Evolutionary conservation across 257 asterid genomes (phyloP).

Genomic region (Anisodus tanguticus): DNA sequence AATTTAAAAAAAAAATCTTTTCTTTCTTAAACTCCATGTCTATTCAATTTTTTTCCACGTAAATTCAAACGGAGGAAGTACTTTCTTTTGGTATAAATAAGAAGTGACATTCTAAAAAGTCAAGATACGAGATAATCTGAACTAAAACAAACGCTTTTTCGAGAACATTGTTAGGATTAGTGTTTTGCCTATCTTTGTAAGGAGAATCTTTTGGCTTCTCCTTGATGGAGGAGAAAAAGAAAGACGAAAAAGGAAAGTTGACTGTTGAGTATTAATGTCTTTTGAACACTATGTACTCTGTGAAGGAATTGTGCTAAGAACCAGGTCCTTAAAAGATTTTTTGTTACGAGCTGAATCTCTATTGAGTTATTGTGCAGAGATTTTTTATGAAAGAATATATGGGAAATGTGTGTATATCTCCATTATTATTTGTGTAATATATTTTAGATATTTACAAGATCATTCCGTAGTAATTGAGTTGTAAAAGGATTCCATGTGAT

Average conservation of each 20-base stretch:
- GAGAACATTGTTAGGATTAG: not conserved
- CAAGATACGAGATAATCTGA: not conserved
- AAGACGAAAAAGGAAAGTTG: not conserved
- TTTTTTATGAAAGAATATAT: not conserved
- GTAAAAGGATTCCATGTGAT: not conserved
- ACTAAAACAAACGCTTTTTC: not conserved
- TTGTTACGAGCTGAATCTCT: not conserved
- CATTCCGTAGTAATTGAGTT: not conserved
- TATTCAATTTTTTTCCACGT: too few species aligned
- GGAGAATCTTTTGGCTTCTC: not conserved
- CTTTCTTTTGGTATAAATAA: not conserved
- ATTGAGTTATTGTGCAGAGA: not conserved
- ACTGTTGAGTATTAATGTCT: not conserved
- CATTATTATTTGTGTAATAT: not conserved
- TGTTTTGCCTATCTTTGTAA: not conserved
- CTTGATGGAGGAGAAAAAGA: not conserved
- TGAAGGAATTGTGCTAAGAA: not conserved
- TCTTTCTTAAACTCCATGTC: too few species aligned
- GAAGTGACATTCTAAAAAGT: not conserved
- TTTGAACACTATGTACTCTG: not conserved
- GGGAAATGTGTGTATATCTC: not conserved
- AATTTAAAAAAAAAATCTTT: not conserved
- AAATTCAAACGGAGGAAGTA: not conserved
- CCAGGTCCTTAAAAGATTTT: not conserved
- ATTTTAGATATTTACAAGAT: not conserved